Percentiles rank a stretch among this genome's conserved stretches.
phyloP scores from a whole-genome alignment of 257 asterid genomes.

The Perilla frutescens region DNA sequence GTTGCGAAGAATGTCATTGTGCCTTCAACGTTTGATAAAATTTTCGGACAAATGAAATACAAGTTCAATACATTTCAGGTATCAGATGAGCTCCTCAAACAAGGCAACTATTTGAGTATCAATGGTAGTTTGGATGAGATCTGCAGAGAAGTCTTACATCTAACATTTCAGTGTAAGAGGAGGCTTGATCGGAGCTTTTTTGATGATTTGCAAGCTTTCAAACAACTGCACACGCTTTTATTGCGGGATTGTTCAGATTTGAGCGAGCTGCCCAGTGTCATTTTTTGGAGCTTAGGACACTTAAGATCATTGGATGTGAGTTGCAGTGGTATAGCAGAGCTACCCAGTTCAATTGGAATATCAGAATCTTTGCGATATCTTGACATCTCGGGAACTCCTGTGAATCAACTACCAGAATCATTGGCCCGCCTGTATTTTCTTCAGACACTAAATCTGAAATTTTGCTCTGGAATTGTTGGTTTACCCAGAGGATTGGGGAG shows the following conservation, averaged over 20 bases:
- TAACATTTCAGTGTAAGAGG: constrained; percentile 39
- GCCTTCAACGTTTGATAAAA: constrained; percentile 32
- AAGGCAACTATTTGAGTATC: constrained; percentile 32
- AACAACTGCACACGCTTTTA: constrained; percentile 46
- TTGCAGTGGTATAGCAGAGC: constrained; percentile 40
- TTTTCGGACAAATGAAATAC: constrained; percentile 36
- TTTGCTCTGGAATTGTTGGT: constrained; percentile 33
- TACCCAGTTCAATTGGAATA: constrained; percentile 45
- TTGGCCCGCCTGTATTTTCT: constrained; percentile 31
- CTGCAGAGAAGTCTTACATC: constrained; percentile 25
- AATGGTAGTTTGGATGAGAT: constrained; percentile 30
- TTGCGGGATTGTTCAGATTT: constrained; percentile 15
- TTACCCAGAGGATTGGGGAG: constrained; percentile 45
- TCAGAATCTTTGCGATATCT: constrained; percentile 45
- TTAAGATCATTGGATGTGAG: constrained; percentile 51
- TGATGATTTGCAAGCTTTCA: constrained; percentile 36
- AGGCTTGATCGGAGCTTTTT: constrained; percentile 28
- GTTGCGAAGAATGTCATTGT: constrained; percentile 30
- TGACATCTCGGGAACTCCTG: constrained; percentile 48
- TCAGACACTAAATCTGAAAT: constrained; percentile 50
- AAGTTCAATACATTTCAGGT: constrained; percentile 35
- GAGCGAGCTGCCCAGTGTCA: constrained; percentile 32
- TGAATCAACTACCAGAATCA: constrained; percentile 43
- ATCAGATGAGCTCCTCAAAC: constrained; percentile 12
- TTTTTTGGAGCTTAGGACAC: constrained; percentile 36